phyloP scores from a whole-genome alignment of 2,329 filamentous ascomycete genomes.

The Aspergillus proliferans region DNA sequence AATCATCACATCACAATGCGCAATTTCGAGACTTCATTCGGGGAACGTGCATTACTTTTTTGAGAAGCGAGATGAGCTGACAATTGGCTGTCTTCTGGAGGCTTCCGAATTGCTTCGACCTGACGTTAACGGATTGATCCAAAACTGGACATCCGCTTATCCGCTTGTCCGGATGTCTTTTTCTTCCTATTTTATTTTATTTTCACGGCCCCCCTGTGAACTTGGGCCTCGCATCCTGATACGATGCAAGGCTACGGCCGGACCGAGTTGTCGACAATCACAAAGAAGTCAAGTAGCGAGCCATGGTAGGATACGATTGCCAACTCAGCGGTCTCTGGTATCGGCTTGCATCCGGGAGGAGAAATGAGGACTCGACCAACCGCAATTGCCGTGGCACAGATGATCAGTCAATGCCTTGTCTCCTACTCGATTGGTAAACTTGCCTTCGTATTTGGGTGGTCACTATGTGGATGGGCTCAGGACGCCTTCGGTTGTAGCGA shows the following conservation, averaged over 20 bases:
- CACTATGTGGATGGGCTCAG: neutral
- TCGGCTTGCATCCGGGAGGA: slow-evolving; percentile 16
- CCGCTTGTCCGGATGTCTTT: slow-evolving; percentile 11
- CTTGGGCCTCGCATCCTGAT: slow-evolving; percentile 3
- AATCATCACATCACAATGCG: neutral
- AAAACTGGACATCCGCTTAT: slow-evolving; percentile 3
- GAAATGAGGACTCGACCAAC: slow-evolving; percentile 6
- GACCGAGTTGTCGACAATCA: slow-evolving; percentile 13
- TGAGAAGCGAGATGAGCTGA: neutral
- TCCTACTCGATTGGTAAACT: neutral
- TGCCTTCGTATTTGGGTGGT: neutral
- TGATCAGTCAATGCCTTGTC: slow-evolving; percentile 11
- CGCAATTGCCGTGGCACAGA: slow-evolving; percentile 12
- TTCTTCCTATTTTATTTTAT: neutral
- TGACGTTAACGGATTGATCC: slow-evolving; percentile 10
- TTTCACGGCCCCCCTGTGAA: slow-evolving; percentile 3
- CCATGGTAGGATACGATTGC: slow-evolving; percentile 23
- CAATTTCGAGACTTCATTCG: neutral
- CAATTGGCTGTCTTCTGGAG: neutral
- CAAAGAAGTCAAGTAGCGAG: slow-evolving; percentile 12
- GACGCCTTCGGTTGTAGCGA: neutral
- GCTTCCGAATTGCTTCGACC: neutral
- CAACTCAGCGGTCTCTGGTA: slow-evolving; percentile 22
- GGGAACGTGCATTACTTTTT: neutral
- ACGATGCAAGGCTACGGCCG: slow-evolving; percentile 17